Percentiles rank a stretch among this genome's conserved stretches.
phyloP scores from a whole-genome alignment of 2,329 filamentous ascomycete species.

The Colletotrichum incanum region DNA sequence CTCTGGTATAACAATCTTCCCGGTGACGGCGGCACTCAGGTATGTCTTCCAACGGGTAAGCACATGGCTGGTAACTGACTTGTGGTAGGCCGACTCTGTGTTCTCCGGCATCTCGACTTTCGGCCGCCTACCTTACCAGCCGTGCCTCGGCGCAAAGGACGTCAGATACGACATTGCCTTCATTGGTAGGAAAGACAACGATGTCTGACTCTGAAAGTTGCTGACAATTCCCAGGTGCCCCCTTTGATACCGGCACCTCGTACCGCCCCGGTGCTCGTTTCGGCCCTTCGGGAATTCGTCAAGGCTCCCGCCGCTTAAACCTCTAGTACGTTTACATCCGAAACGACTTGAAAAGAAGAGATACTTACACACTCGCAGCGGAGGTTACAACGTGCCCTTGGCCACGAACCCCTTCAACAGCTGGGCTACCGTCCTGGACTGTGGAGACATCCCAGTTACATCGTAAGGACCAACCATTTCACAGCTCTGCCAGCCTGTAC shows the following conservation, averaged over 20 bases:
- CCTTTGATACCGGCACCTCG: conserved; percentile 89
- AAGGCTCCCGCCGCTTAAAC: conserved; percentile 88
- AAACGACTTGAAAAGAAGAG: conserved; percentile 45
- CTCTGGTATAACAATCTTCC: conserved; percentile 89
- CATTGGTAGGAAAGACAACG: conserved; percentile 68
- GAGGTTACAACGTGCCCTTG: conserved; percentile 89
- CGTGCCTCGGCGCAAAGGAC: conserved; percentile 79
- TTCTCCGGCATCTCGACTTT: conserved; percentile 93
- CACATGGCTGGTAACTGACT: conserved; percentile 24
- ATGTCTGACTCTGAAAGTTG: not conserved
- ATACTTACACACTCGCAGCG: conserved; percentile 67
- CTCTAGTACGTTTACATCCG: conserved; percentile 78
- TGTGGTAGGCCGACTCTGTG: conserved; percentile 81
- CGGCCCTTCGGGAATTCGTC: conserved; percentile 86
- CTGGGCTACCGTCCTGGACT: conserved; percentile 86
- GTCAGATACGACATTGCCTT: conserved; percentile 90
- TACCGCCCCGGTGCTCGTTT: conserved; percentile 89
- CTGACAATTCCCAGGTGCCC: conserved; percentile 70
- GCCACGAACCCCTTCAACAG: conserved; percentile 85
- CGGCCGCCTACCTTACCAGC: conserved; percentile 82
- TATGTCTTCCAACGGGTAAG: conserved; percentile 52
- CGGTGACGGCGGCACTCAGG: conserved; percentile 88
- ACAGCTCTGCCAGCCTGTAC: not conserved
- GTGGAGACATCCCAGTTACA: conserved; percentile 88
- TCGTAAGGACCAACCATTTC: conserved; percentile 68